These are phyloP conservation scores for Talaromyces sp. DNA, from an alignment of 2,329 filamentous ascomycete species.

Conservation along the genomic window DNA sequence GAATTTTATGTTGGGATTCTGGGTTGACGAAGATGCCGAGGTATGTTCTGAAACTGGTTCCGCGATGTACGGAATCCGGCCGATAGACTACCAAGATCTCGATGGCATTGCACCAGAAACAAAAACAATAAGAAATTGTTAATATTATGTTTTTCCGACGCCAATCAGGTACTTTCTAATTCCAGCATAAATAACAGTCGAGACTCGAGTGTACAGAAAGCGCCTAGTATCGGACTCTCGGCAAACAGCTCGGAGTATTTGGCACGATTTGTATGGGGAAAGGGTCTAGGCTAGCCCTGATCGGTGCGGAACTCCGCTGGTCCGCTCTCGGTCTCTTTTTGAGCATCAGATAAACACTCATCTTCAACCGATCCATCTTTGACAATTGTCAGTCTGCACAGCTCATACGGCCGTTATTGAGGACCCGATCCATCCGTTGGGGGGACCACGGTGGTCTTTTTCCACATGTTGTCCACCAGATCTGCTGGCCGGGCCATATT, in stretches of 20 bases:
- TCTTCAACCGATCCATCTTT: neutral
- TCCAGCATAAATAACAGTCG: neutral
- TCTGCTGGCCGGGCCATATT: neutral
- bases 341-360: neutral
- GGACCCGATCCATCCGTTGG: neutral
- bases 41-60: neutral
- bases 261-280: neutral
- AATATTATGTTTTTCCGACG: neutral
- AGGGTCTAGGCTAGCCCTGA: neutral
- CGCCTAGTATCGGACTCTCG: neutral
- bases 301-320: neutral
- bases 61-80: neutral
- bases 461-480: slow-evolving; percentile 15
- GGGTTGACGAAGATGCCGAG: neutral
- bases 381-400: neutral
- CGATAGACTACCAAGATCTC: neutral
- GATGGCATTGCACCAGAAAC: neutral
- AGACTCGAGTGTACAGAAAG: neutral
- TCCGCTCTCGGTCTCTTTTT: neutral
- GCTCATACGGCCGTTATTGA: slow-evolving; percentile 7
- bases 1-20: neutral
- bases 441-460: neutral
- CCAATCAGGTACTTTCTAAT: too few species aligned
- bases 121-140: neutral
- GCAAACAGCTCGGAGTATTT: neutral